Conservation (phyloP, 441 rosid genomes). For the Adansonia madagascariensis region DNA sequence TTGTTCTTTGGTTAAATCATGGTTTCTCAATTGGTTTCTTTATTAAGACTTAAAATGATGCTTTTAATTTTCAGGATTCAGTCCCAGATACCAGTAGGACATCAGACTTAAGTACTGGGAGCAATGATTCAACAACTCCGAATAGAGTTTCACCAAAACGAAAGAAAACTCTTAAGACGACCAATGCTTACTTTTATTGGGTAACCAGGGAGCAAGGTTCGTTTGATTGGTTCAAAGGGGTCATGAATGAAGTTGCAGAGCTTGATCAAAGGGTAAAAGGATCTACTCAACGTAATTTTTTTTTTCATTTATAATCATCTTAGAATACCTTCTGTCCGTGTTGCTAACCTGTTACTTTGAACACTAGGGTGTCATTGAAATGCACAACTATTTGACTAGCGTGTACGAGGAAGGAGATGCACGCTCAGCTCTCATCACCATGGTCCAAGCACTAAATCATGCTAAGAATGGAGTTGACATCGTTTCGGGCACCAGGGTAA, state of each 20-base stretch:
- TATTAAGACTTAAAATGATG: not conserved
- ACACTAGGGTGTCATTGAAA: slow-evolving; percentile 62
- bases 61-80: slow-evolving; percentile 54
- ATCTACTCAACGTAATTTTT: not conserved
- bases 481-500: slow-evolving; percentile 64
- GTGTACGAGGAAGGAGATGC: slow-evolving; percentile 80
- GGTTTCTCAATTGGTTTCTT: not conserved
- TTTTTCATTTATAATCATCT: not conserved
- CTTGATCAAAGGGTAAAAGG: slow-evolving; percentile 72
- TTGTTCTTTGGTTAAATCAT: not conserved
- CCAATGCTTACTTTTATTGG: slow-evolving; percentile 94
- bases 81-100: slow-evolving; percentile 57
- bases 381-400: slow-evolving; percentile 77
- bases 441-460: slow-evolving; percentile 71
- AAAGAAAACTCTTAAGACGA: slow-evolving; percentile 57
- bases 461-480: slow-evolving; percentile 74
- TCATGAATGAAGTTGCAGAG: slow-evolving; percentile 88
- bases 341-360: slow-evolving; percentile 24
- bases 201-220: slow-evolving; percentile 98
- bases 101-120: slow-evolving; percentile 65
- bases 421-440: slow-evolving; percentile 64
- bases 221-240: slow-evolving; percentile 93
- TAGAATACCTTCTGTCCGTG: not conserved
- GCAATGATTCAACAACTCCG: slow-evolving; percentile 42
- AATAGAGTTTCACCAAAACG: slow-evolving; percentile 46